Evolutionary conservation across 2,329 filamentous ascomycete genomes (phyloP).

Genomic region (Aureobasidium sp.): DNA sequence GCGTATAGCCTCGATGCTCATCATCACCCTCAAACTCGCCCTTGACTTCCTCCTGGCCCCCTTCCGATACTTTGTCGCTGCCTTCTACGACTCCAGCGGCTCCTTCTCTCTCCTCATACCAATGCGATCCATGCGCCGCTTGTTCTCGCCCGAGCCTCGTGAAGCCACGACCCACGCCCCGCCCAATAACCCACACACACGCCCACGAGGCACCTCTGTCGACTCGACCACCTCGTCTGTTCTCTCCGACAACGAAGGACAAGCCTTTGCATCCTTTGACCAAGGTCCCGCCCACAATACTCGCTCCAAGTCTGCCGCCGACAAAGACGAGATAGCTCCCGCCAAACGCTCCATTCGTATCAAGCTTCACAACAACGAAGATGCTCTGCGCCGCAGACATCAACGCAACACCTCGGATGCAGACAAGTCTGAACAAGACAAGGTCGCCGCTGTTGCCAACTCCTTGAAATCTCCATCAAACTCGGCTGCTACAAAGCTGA

Average conservation of each 20-base stretch:
- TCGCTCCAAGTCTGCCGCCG: conserved; percentile 51
- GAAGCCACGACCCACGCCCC: background rate
- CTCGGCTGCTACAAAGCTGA: conserved; percentile 57
- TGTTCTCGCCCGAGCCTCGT: background rate
- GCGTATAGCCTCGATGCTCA: conserved; percentile 61
- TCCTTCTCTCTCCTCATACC: conserved; percentile 71
- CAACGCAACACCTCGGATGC: conserved; percentile 17
- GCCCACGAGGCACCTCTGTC: conserved; percentile 33
- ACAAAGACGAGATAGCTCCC: conserved; percentile 49
- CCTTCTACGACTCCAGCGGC: conserved; percentile 73
- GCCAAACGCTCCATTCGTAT: conserved; percentile 78
- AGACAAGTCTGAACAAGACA: conserved; percentile 23
- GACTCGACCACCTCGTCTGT: conserved; percentile 51
- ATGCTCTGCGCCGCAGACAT: conserved; percentile 42
- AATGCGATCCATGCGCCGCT: conserved; percentile 42
- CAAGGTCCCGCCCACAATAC: conserved; percentile 46
- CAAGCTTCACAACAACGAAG: conserved; percentile 70
- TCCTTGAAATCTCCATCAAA: conserved; percentile 92
- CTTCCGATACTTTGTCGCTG: conserved; percentile 72
- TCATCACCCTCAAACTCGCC: conserved; percentile 70
- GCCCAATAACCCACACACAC: conserved; percentile 16
- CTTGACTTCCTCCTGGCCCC: conserved; percentile 72
- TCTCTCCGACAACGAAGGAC: conserved; percentile 56
- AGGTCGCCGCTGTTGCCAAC: conserved; percentile 49
- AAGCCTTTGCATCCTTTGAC: conserved; percentile 24